phyloP scores from a whole-genome alignment of 2,329 filamentous ascomycete species.

The Penicillium hesseltinei region DNA sequence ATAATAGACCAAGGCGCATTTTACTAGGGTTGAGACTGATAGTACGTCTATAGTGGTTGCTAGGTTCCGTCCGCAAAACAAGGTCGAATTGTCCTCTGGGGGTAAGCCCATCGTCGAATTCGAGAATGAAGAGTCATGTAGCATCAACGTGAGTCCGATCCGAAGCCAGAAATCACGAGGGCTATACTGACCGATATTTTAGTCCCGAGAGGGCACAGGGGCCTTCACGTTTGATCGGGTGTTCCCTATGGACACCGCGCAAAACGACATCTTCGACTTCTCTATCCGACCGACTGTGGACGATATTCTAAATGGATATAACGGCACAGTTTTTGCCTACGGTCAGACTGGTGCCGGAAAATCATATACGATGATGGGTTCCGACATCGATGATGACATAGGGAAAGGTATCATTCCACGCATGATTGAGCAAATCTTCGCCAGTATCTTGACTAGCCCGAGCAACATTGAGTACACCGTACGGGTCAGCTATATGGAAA shows the following conservation, averaged over 20 bases:
- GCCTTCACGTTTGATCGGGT: conserved; percentile 96
- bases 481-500: conserved; percentile 98
- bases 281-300: conserved; percentile 95
- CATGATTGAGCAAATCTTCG: conserved; percentile 96
- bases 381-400: conserved; percentile 85
- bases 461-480: conserved; percentile 98
- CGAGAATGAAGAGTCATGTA: conserved; percentile 83
- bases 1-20: not conserved
- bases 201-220: conserved; percentile 80
- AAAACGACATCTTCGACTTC: conserved; percentile 95
- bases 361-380: conserved; percentile 98
- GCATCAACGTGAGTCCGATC: conserved; percentile 66
- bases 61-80: conserved; percentile 96
- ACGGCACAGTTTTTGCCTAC: conserved; percentile 97
- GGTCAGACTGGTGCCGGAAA: conserved; percentile 98
- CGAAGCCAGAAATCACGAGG: conserved; percentile 11
- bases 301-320: conserved; percentile 98
- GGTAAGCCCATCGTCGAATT: conserved; percentile 91
- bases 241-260: conserved; percentile 88
- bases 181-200: conserved; percentile 24
- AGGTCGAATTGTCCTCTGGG: conserved; percentile 82
- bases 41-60: conserved; percentile 71
- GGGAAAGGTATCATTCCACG: conserved; percentile 93
- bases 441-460: conserved; percentile 87
- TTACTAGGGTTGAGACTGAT: not conserved